phyloP scores from a whole-genome alignment of 768 basidiomycete species.

The Mycena vulgaris region DNA sequence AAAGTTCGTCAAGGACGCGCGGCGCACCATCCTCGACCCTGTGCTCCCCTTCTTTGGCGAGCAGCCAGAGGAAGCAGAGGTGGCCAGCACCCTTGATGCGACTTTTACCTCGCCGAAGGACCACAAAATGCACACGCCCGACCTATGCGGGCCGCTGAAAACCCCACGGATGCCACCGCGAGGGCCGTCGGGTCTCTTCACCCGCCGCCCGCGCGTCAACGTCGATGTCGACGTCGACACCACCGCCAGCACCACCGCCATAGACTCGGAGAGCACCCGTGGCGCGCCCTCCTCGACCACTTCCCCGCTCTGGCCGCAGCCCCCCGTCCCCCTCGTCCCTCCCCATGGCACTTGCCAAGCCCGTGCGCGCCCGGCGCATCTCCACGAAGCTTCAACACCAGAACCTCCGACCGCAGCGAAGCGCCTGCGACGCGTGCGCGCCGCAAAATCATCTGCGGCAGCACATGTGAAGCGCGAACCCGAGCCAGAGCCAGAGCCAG shows the following conservation, averaged over 20 bases:
- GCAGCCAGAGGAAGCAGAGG: constrained; percentile 51
- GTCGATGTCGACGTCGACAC: neutral
- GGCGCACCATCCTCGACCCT: constrained; percentile 67
- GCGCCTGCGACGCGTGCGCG: constrained; percentile 1
- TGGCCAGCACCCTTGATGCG: neutral
- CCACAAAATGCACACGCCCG: constrained; percentile 27
- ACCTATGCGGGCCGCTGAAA: constrained; percentile 39
- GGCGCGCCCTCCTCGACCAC: neutral
- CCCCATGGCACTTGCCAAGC: constrained; percentile 33
- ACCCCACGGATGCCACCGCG: constrained; percentile 36
- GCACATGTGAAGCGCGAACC: constrained; percentile 37
- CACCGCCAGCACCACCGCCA: constrained; percentile 19
- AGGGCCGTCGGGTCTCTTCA: constrained; percentile 35
- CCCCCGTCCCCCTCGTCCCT: neutral
- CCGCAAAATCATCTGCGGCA: constrained; percentile 44
- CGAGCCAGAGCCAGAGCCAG: constrained; percentile 40
- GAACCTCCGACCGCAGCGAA: constrained; percentile 26
- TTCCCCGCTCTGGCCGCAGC: neutral
- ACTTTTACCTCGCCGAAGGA: neutral
- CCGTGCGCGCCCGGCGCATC: constrained; percentile 32
- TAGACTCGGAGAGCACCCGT: constrained; percentile 4
- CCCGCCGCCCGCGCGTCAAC: constrained; percentile 6
- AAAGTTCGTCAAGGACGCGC: constrained; percentile 69
- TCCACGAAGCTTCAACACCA: constrained; percentile 32
- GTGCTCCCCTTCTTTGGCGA: constrained; percentile 56